Conservation (phyloP, 163 green algal species). For the Scenedesmus sp. region DNA sequence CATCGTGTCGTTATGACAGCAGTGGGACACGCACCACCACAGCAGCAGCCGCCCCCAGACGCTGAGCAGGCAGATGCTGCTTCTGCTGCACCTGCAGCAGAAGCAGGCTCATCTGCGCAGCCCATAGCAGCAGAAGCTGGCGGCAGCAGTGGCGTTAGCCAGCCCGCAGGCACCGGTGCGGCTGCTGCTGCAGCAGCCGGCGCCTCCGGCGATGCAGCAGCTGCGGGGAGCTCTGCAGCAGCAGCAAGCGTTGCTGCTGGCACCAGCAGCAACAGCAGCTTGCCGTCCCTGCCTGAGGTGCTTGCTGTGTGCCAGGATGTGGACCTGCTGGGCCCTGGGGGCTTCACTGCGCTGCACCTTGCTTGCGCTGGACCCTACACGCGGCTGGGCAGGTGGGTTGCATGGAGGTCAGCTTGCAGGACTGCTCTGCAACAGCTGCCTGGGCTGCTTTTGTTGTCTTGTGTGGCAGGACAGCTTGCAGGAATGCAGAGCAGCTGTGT, state of each 20-base stretch:
- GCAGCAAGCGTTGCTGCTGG: not conserved
- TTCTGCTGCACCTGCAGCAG: not conserved
- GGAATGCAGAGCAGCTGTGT: not conserved
- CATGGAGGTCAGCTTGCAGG: not conserved
- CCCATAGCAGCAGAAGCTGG: not conserved
- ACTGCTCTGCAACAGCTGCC: not conserved
- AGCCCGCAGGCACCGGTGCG: not conserved
- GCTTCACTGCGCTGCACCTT: constrained; percentile 34
- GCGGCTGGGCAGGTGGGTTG: not conserved
- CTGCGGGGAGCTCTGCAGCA: not conserved
- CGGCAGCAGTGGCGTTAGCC: not conserved
- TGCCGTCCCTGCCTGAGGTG: not conserved
- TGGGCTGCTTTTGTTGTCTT: too few species aligned
- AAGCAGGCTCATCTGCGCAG: not conserved
- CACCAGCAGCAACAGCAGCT: constrained; percentile 17
- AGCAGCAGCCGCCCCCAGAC: not conserved
- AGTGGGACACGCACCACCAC: not conserved
- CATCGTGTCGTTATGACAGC: constrained; percentile 13
- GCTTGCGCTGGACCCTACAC: not conserved
- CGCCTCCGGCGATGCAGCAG: not conserved
- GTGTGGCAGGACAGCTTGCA: not conserved
- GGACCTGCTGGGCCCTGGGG: constrained; percentile 4
- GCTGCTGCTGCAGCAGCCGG: not conserved
- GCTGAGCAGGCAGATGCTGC: not conserved
- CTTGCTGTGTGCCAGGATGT: not conserved